Evolutionary conservation across 441 rosid species (phyloP), one percentile per base, ranked within the genome.

Genomic region (Omphalea diandra): DNA sequence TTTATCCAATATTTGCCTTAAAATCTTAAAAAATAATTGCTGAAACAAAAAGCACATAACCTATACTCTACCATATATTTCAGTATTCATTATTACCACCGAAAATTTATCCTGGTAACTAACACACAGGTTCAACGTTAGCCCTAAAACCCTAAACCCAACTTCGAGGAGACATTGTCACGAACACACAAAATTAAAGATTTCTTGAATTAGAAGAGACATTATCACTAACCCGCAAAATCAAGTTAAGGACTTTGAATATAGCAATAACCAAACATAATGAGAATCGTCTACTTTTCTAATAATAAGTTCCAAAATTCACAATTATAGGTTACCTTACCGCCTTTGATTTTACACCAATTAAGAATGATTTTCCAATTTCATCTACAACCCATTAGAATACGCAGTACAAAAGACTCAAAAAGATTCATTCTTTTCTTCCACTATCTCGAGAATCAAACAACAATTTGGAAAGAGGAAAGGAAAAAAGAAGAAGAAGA

Each of bases 91-190:
- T 20, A n/a, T n/a, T n/a, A n/a, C 3, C 41, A 29, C 35, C 11
- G 29, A 66, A 68, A 29, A 41, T 15, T 24, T 3, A 6, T 18
- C 0, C 8, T 46, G 5, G 40, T 35, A 40, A 58, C 31, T 18
- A 5, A 2, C 6, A 8, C 1, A 9, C 36, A 29, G 26, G 2
- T 2, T 47, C 33, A 61, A 14, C 20, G 33, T 27, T 60, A 10
- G 44, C 32, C 44, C 56, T 49, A 33, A 29, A 69, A 35, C 58
- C 73, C 61, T 47, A 60, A 60, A 60, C 60, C 67, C 47, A 32
- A 44, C n/a, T n/a, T n/a, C n/a, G n/a, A n/a, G n/a, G n/a, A n/a
- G n/a, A n/a, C n/a, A n/a, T n/a, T n/a, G n/a, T n/a, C n/a, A n/a
- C n/a, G n/a, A n/a, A n/a, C n/a, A n/a, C n/a, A n/a, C n/a, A n/a